Conservation (phyloP, 2,329 filamentous ascomycete genomes). For the Fusarium solani-melongenae region DNA sequence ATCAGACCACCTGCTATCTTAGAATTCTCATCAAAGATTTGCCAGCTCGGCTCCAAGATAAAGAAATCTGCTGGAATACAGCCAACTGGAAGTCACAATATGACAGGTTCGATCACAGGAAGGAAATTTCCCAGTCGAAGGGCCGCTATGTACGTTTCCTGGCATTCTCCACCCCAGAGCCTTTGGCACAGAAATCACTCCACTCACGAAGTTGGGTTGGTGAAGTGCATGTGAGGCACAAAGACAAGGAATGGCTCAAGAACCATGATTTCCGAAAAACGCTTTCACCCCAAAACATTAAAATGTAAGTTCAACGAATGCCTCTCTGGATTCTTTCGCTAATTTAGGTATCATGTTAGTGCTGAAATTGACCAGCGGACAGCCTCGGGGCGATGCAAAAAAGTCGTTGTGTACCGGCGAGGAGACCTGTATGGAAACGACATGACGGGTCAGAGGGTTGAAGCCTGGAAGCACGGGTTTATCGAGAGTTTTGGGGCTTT, state of each 20-base stretch:
- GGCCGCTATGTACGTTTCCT: neutral
- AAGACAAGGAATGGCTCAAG: neutral
- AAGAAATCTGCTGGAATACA: neutral
- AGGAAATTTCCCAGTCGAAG: neutral
- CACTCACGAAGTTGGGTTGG: neutral
- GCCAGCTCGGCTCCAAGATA: neutral
- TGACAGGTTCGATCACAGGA: neutral
- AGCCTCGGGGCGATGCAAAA: neutral
- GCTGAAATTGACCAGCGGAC: neutral
- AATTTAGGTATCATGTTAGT: neutral
- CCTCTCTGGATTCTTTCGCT: neutral
- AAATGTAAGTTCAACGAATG: neutral
- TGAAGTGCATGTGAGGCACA: neutral
- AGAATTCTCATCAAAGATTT: neutral
- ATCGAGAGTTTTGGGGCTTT: neutral
- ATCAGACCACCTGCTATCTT: neutral
- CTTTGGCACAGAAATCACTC: neutral
- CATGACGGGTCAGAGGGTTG: neutral
- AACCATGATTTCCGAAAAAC: neutral
- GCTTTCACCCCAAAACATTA: neutral
- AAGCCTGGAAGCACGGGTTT: neutral
- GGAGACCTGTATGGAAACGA: neutral
- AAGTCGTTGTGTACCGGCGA: neutral
- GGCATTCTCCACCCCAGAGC: neutral
- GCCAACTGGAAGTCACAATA: neutral